Percentiles rank a stretch among this genome's conserved stretches.
phyloP scores from a whole-genome alignment of 306 rosid species.

The Corylus avellana region DNA sequence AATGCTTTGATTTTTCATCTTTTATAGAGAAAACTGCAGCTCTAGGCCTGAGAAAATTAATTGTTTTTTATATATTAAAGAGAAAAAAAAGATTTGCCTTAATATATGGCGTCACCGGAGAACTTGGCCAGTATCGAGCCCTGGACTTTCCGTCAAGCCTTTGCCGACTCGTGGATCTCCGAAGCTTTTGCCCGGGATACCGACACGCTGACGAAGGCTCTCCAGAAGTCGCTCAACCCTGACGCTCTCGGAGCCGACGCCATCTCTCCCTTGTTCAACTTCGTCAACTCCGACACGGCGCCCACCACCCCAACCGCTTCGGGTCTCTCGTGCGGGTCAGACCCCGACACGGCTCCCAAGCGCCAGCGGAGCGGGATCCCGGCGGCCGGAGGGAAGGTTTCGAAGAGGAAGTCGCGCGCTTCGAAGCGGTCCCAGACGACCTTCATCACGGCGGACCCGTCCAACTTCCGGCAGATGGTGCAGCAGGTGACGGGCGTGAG shows the following conservation, averaged over 20 bases:
- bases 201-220: constrained; percentile 53
- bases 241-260: constrained; percentile 7
- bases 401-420: constrained; percentile 78
- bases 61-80: too few relatives aligned
- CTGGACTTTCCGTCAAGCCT: constrained; percentile 41
- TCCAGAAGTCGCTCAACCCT: constrained; percentile 52
- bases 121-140: constrained; percentile 53
- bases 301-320: constrained; percentile 64
- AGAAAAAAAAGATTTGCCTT: neutral
- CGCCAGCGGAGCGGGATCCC: constrained; percentile 23
- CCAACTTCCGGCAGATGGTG: constrained; percentile 91
- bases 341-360: constrained; percentile 46
- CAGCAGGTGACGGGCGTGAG: constrained; percentile 90
- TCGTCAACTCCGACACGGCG: constrained; percentile 25
- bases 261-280: constrained; percentile 26
- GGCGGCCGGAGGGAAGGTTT: constrained; percentile 34
- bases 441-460: constrained; percentile 85
- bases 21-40: neutral
- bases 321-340: constrained; percentile 60
- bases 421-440: constrained; percentile 85
- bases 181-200: constrained; percentile 57
- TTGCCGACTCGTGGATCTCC: constrained; percentile 55
- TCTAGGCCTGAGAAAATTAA: too few relatives aligned
- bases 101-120: constrained; percentile 57
- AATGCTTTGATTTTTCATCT: neutral